Conservation (phyloP, 2,329 filamentous ascomycete species). For the Cladosporium sp. region DNA sequence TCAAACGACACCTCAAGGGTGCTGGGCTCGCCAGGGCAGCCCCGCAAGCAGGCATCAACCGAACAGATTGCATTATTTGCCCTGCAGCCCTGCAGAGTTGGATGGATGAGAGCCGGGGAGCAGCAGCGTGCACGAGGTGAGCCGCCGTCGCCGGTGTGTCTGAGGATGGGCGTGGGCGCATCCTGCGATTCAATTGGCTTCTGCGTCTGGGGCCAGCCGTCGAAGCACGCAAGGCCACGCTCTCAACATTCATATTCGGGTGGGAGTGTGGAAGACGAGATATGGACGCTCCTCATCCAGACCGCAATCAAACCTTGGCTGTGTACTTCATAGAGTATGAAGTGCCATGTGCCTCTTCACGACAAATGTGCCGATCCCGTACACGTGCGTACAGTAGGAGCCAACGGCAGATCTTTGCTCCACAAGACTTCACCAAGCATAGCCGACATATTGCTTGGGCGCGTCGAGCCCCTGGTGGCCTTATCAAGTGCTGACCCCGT, state of each 20-base stretch:
- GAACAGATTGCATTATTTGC: neutral
- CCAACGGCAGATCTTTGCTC: neutral
- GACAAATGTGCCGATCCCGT: neutral
- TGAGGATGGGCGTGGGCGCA: neutral
- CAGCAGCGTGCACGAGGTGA: neutral
- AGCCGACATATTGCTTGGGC: neutral
- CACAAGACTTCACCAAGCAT: slow-evolving; percentile 5
- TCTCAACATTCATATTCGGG: neutral
- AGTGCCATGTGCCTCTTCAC: neutral
- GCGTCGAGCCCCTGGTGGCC: neutral
- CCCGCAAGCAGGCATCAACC: slow-evolving; percentile 7
- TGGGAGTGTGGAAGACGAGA: neutral
- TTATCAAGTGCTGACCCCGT: neutral
- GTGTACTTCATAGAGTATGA: neutral
- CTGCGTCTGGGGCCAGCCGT: neutral
- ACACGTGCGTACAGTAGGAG: neutral
- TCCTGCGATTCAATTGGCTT: slow-evolving; percentile 6
- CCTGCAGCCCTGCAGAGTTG: neutral
- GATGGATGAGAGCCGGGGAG: neutral
- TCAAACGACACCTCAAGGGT: neutral
- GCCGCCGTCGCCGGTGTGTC: neutral
- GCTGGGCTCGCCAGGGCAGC: neutral
- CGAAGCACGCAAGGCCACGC: neutral
- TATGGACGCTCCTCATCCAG: neutral
- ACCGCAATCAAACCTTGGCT: slow-evolving; percentile 5